These are phyloP conservation scores for Coemansia sp. DNA, from an alignment of 192 early-diverging fungal species.

Conservation along the genomic window DNA sequence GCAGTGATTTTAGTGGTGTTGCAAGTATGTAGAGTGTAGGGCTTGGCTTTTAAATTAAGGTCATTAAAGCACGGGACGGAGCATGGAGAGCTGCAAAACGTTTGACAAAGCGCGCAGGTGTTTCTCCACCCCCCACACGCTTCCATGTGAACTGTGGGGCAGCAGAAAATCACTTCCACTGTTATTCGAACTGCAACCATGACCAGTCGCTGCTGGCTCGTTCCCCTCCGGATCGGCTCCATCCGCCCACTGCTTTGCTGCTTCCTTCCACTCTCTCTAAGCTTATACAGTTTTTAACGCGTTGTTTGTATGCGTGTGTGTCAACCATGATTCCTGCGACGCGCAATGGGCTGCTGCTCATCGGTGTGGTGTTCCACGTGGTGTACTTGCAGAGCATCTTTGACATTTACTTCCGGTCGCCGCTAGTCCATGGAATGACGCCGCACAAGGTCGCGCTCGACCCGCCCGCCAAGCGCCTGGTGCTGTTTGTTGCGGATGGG, in stretches of 20 bases:
- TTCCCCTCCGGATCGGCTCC: neutral
- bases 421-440: conserved; percentile 95
- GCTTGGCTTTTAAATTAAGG: neutral
- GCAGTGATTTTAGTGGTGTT: neutral
- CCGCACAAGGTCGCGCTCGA: conserved; percentile 68
- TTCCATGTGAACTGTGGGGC: neutral
- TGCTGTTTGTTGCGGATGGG: conserved; percentile 91
- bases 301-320: conserved; percentile 2
- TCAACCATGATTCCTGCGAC: conserved; percentile 43
- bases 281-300: neutral
- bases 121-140: neutral
- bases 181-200: too few species aligned
- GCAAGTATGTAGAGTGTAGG: neutral
- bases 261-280: neutral
- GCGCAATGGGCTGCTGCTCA: conserved; percentile 63
- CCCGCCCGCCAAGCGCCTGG: conserved; percentile 81
- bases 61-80: neutral
- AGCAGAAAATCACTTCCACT: neutral
- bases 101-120: neutral
- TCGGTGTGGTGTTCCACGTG: conserved; percentile 89
- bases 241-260: neutral
- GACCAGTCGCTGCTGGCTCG: neutral
- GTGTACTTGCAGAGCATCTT: conserved; percentile 90
- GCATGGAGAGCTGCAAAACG: conserved; percentile 3
- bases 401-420: conserved; percentile 98